These are phyloP conservation scores for Pseudozyma thailandica DNA, from an alignment of 1,284 basidiomycete genomes.

Conservation along the genomic window DNA sequence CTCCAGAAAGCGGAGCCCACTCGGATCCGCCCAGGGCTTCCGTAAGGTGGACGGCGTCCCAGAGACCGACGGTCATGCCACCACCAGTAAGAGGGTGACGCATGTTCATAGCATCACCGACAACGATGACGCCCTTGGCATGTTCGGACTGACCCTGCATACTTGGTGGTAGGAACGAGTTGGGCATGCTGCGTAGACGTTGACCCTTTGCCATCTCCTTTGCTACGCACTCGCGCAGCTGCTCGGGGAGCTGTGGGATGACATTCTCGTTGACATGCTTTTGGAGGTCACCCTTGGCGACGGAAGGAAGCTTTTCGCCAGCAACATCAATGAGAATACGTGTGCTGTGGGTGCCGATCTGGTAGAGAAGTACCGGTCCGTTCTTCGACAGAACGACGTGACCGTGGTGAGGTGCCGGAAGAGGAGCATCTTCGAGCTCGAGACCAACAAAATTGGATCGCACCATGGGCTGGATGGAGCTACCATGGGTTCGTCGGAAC, in stretches of 20 bases:
- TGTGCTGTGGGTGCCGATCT: conserved; percentile 81
- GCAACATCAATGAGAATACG: conserved; percentile 94
- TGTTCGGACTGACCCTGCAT: conserved; percentile 76
- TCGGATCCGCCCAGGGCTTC: conserved; percentile 55
- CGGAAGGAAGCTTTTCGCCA: conserved; percentile 77
- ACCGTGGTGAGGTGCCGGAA: conserved; percentile 86
- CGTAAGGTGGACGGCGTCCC: conserved; percentile 65
- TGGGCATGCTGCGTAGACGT: conserved; percentile 84
- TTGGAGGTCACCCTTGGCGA: conserved; percentile 74
- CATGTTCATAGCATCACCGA: conserved; percentile 99
- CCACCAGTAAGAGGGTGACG: conserved; percentile 95
- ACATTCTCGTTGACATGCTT: conserved; percentile 55
- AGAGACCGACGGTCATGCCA: conserved; percentile 68
- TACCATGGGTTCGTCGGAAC: conserved; percentile 74
- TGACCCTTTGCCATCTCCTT: conserved; percentile 54
- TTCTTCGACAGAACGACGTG: conserved; percentile 79
- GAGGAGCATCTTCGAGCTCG: conserved; percentile 78
- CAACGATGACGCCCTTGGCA: conserved; percentile 80
- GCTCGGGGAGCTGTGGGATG: conserved; percentile 59
- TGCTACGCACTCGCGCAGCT: conserved; percentile 55
- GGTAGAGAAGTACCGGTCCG: conserved; percentile 88
- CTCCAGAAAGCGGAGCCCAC: conserved; percentile 51
- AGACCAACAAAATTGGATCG: conserved; percentile 85
- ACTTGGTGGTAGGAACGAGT: conserved; percentile 87
- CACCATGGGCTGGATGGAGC: conserved; percentile 71